Evolutionary conservation across 345 rosid genomes (phyloP).

Genomic region (Pseudoturritis turrita): DNA sequence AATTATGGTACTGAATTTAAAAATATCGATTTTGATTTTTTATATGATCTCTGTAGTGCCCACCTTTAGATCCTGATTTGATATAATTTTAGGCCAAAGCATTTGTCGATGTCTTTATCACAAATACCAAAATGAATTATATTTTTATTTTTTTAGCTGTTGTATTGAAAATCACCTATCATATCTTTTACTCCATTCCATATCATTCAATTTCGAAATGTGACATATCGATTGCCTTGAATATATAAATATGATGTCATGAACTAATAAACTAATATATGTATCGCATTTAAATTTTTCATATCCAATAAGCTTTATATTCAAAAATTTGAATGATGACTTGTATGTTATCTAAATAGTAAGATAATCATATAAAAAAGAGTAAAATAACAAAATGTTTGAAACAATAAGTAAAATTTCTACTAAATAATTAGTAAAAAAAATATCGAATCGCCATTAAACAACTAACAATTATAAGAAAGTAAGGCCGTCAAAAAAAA

Average conservation of each 20-base stretch:
- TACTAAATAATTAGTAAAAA: no score
- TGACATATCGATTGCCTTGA: background rate
- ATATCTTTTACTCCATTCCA: background rate
- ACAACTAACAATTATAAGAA: background rate
- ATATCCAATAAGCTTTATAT: background rate
- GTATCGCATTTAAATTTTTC: no score
- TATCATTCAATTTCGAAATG: conserved; percentile 5
- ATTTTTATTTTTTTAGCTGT: background rate
- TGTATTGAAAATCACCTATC: background rate
- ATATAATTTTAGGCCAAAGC: conserved; percentile 15
- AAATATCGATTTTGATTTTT: background rate
- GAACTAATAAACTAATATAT: no score
- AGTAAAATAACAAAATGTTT: background rate
- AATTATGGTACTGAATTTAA: background rate
- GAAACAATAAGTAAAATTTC: background rate
- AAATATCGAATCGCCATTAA: background rate
- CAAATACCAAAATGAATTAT: conserved; percentile 19
- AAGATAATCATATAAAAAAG: no score
- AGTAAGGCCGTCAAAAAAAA: background rate
- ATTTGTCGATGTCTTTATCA: conserved; percentile 21
- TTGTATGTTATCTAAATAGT: background rate
- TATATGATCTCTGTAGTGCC: conserved; percentile 8
- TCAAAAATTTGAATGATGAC: no score
- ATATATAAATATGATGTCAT: background rate
- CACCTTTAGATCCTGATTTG: conserved; percentile 24